Conservation (phyloP, 768 basidiomycete species). For the Megacollybia marginata region DNA sequence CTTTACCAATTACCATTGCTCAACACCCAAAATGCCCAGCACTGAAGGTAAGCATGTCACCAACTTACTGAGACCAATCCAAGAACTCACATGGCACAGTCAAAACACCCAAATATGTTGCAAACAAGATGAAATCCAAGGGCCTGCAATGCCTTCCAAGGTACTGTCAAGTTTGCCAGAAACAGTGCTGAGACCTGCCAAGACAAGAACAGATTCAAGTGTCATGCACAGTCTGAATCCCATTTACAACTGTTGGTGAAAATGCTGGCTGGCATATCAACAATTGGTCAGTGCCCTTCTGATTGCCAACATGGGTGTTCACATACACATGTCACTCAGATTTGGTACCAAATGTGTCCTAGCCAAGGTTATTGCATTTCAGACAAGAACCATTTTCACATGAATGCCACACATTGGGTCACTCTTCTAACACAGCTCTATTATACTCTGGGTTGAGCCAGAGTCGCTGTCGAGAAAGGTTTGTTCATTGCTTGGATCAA, state of each 20-base stretch:
- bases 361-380: constrained; percentile 94
- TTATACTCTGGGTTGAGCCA: constrained; percentile 80
- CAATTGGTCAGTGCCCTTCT: constrained; percentile 84
- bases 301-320: constrained; percentile 31
- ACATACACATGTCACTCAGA: constrained; percentile 25
- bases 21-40: constrained; percentile 62
- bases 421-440: constrained; percentile 95
- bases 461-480: constrained; percentile 91
- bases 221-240: too few relatives aligned
- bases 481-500: constrained; percentile 98
- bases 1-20: too few relatives aligned
- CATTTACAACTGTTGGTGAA: constrained; percentile 96
- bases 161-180: constrained; percentile 99
- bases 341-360: constrained; percentile 93
- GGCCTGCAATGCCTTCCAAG: constrained; percentile 92
- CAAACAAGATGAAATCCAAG: constrained; percentile 97
- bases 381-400: constrained; percentile 91
- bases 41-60: constrained; percentile 63
- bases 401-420: constrained; percentile 98
- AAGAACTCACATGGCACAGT: constrained; percentile 48
- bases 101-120: constrained; percentile 83
- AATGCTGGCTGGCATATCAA: constrained; percentile 87
- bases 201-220: constrained; percentile 92
- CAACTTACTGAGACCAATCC: constrained; percentile 2
- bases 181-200: constrained; percentile 96